Evolutionary conservation across 2,329 filamentous ascomycete genomes (phyloP).

Genomic region (Rutstroemia sp.): DNA sequence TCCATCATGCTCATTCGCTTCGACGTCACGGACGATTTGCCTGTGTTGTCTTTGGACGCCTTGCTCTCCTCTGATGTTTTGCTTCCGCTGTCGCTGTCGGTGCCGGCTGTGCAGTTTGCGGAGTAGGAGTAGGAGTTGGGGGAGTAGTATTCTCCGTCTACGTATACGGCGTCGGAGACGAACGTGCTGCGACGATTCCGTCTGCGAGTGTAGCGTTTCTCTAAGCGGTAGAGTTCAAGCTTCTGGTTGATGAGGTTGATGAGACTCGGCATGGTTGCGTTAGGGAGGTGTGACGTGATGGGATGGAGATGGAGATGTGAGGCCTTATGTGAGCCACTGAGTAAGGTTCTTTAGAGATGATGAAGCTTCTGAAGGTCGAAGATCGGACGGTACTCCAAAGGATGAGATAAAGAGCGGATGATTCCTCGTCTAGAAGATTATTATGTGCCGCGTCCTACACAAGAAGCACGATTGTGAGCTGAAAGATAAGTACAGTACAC

Average conservation of each 20-base stretch:
- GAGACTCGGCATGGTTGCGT: slow-evolving; percentile 33
- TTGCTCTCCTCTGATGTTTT: slow-evolving; percentile 4
- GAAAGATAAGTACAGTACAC: too few relatives aligned
- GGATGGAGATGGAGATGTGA: background rate
- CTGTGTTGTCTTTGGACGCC: slow-evolving; percentile 3
- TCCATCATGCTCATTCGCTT: slow-evolving; percentile 8
- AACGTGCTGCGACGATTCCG: slow-evolving; percentile 83
- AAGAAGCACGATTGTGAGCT: too few relatives aligned
- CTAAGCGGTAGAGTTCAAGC: slow-evolving; percentile 87
- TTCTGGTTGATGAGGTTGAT: slow-evolving; percentile 57
- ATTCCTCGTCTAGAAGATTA: background rate
- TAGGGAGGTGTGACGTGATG: background rate
- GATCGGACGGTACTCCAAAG: background rate
- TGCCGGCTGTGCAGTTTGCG: slow-evolving; percentile 3
- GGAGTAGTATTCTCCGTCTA: slow-evolving; percentile 76
- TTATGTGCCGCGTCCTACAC: too few relatives aligned
- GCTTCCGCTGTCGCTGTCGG: slow-evolving; percentile 3
- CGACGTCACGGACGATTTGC: slow-evolving; percentile 4
- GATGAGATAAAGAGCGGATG: background rate
- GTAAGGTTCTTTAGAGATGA: background rate
- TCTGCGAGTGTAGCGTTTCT: slow-evolving; percentile 88
- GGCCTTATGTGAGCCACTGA: background rate
- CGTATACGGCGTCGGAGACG: slow-evolving; percentile 81
- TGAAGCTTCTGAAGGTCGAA: background rate
- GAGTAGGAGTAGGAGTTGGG: background rate